Base-by-base conservation (phyloP, 805 yeast species). In the Kurtzmaniella fragi region DNA sequence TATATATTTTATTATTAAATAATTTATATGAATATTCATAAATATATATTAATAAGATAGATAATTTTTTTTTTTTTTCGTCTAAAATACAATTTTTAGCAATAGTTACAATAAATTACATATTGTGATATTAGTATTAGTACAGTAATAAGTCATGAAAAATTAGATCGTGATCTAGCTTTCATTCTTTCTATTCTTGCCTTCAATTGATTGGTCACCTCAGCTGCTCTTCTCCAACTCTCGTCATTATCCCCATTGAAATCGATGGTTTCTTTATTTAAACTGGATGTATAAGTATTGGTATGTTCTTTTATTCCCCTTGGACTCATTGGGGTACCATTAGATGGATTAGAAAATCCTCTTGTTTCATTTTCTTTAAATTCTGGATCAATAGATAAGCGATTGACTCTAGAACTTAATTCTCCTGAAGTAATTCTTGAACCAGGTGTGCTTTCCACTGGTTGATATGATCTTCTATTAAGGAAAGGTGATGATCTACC, bases 131-230 rank as follows among this genome's bases (percentile, higher is more conserved):
- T n/a, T n/a, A n/a, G n/a, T n/a, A n/a, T n/a, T n/a, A n/a, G n/a
- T n/a, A n/a, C n/a, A n/a, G n/a, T n/a, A n/a, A n/a, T n/a, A n/a
- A n/a, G n/a, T 20, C 25, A 34, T 16, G 28, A 26, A 16, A 34
- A 36, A 20, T 36, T 36, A 30, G 39, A 39, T 28, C 62, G 47
- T 14, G 69, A 57, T 34, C 82, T 70, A 10, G 86, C 86, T 54
- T 84, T 84, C 96, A 89, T 88, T 59, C 83, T 82, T 59, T 86
- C 95, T 33, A 89, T 89, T 50, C 96, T 67, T 0, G 89, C 95
- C 56, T 83, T 85, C 53, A 89, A 73, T 57, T 84, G 91, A 3
- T 80, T 76, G 0, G 96, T 89, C 10, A 88, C 95, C 49, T 85
- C 95, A 0, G 93, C 90, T 0, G 96, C 96, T 35, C 91, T 75